Evolutionary conservation across 345 rosid species (phyloP).

Genomic region (Viola odorata): DNA sequence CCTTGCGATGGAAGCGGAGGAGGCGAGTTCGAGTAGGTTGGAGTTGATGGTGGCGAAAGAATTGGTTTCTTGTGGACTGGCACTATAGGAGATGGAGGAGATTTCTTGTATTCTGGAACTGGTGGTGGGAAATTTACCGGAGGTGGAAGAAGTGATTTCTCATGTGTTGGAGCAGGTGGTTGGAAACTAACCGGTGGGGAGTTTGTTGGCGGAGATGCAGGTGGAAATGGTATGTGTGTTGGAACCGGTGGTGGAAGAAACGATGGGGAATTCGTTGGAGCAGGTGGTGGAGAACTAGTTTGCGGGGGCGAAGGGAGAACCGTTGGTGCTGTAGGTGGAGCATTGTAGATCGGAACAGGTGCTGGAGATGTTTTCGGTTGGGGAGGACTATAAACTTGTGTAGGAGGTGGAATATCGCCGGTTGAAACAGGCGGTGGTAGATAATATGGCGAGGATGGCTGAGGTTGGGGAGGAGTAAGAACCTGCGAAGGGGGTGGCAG

Average conservation of each 20-base stretch:
- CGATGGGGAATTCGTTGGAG: background rate
- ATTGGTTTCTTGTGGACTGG: slow-evolving; percentile 15
- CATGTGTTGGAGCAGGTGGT: too few species aligned
- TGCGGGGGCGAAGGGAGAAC: too few species aligned
- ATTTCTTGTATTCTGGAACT: background rate
- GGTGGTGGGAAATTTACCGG: background rate
- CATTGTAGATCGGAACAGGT: background rate
- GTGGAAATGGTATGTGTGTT: background rate
- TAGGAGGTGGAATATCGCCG: background rate
- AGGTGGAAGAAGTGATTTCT: background rate
- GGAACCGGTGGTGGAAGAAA: background rate
- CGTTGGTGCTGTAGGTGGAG: too few species aligned
- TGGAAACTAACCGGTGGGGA: background rate
- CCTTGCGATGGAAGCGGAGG: slow-evolving; percentile 11
- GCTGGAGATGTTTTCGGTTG: background rate
- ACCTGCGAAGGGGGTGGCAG: too few species aligned
- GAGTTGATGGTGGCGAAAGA: background rate
- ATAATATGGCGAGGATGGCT: background rate
- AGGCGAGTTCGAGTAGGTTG: slow-evolving; percentile 4
- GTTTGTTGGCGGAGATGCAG: background rate
- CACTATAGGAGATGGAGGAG: slow-evolving; percentile 6
- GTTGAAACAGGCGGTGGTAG: background rate
- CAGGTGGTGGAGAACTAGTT: background rate
- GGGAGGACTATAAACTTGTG: too few species aligned
- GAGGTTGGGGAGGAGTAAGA: background rate